Conservation (phyloP, 73 alveolate species). For the Tetrahymena thermophila region DNA sequence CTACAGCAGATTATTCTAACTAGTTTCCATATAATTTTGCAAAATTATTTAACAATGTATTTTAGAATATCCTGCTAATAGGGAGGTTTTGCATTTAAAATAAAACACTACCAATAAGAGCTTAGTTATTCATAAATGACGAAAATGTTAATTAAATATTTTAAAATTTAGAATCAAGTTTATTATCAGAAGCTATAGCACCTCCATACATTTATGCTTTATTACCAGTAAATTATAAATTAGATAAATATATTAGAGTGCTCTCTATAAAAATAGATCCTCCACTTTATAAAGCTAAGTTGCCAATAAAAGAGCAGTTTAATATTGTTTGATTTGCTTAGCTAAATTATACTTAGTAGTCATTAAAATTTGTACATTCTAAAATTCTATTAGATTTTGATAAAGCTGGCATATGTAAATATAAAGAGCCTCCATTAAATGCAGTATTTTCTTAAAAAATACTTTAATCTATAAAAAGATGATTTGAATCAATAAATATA, state of each 20-base stretch:
- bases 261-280: not conserved
- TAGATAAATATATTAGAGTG: not conserved
- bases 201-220: not conserved
- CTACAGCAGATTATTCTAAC: not conserved
- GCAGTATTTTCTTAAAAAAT: not conserved
- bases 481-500: not conserved
- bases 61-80: too few species aligned
- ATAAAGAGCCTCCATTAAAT: not conserved
- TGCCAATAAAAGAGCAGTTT: not conserved
- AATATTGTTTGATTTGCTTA: not conserved
- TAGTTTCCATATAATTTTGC: not conserved
- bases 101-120: not conserved
- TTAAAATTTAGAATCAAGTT: too few species aligned
- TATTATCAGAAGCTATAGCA: not conserved
- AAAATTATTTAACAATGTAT: too few species aligned
- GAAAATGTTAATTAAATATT: not conserved
- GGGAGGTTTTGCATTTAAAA: not conserved
- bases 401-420: not conserved
- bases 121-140: not conserved
- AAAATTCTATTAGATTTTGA: not conserved
- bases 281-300: not conserved
- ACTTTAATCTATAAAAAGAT: not conserved
- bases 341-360: not conserved
- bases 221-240: not conserved
- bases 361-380: not conserved